Base-by-base conservation (phyloP, 139 green algal genomes). In the Eudorina sp. region DNA sequence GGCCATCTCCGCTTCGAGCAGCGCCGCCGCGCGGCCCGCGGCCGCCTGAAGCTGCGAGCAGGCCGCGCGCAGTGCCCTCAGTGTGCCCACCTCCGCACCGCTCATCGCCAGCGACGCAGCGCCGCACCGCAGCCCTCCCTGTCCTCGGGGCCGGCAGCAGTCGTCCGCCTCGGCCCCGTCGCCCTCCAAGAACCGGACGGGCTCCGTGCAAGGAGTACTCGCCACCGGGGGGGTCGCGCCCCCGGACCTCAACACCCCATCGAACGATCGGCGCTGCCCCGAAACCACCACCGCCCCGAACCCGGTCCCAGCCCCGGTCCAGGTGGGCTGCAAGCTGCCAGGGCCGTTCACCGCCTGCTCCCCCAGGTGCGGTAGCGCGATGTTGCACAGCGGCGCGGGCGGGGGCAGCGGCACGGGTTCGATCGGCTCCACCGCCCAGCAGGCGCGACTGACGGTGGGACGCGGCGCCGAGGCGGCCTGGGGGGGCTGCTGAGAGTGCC, bases 401-500 rank as follows among this genome's bases (percentile, higher is more conserved):
- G 55, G 6, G 25, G 76, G 53, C 76, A 72, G 76, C 25, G 55
- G 38, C 53, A 46, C 55, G 27, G 78, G 80, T 31, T 76, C 80
- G 2, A 86, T 27, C 43, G 80, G 60, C 16, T 76, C 58, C 3
- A 14, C 43, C 4, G 80, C 58, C 80, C 80, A 86, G 40, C 80
- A 86, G 1, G 34, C 53, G 7, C 62, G 80, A 51, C 48, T 34
- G 14, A 6, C 77, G 36, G 53, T 13, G 3, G 36, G 18, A 14
- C 4, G 4, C 43, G 43, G 41, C 29, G 21, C 31, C 4, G 58
- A 29, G 11, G 60, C 41, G 5, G 38, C 19, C 73, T 1, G 8
- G 27, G 70, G 40, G n/a, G n/a, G n/a, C n/a, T n/a, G n/a, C n/a
- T n/a, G n/a, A n/a, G n/a, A n/a, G n/a, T n/a, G n/a, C n/a, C n/a